Conservation (phyloP, 2,329 filamentous ascomycete species). For the Tolypocladium endophyticum region DNA sequence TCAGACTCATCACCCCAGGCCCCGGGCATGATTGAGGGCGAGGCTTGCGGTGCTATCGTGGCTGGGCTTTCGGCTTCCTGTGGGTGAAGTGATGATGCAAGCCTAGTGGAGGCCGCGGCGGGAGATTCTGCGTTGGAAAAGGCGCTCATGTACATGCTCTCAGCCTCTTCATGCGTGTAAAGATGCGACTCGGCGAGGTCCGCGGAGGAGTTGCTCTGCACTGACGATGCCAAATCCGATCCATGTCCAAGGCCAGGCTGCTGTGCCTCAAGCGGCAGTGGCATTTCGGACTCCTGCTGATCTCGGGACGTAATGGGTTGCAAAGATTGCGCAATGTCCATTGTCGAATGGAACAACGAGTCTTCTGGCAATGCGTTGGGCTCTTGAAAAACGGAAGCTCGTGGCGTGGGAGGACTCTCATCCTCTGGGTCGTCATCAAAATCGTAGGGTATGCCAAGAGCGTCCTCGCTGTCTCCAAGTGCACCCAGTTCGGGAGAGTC, state of each 20-base stretch:
- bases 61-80: background rate
- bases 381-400: slow-evolving; percentile 37
- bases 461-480: slow-evolving; percentile 41
- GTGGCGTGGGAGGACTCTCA: slow-evolving; percentile 37
- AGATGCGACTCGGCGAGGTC: slow-evolving; percentile 56
- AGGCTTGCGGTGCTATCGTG: background rate
- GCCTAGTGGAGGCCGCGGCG: slow-evolving; percentile 2
- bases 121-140: slow-evolving; percentile 38
- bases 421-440: slow-evolving; percentile 26
- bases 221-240: background rate
- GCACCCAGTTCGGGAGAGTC: slow-evolving; percentile 31
- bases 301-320: slow-evolving; percentile 6
- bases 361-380: slow-evolving; percentile 8
- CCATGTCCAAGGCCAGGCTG: background rate
- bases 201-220: slow-evolving; percentile 5
- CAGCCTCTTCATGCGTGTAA: slow-evolving; percentile 70
- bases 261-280: background rate
- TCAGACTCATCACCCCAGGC: slow-evolving; percentile 33
- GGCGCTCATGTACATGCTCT: slow-evolving; percentile 80
- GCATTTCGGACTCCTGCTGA: background rate
- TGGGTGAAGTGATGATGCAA: background rate
- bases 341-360: slow-evolving; percentile 17
- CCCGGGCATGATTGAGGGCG: slow-evolving; percentile 34
- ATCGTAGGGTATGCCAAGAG: slow-evolving; percentile 46
- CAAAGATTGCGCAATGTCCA: slow-evolving; percentile 6